Base-by-base conservation (phyloP, 345 rosid species). In the Lenwebbia sp. region DNA sequence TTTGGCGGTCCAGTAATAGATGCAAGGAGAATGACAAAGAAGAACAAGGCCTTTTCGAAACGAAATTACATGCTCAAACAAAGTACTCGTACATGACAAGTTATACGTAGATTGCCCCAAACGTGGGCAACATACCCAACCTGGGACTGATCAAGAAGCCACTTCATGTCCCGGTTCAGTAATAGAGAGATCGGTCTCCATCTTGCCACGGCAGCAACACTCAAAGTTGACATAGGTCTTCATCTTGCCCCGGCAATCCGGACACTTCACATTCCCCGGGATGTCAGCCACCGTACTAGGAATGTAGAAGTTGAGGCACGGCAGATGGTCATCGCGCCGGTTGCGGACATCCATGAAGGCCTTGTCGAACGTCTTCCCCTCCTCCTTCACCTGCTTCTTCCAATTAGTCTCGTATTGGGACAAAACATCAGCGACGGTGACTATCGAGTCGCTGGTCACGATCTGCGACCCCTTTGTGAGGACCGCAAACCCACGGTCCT, bases 121-220 rank as follows among this genome's bases (percentile, higher is more conserved):
- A 51, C 11, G 17, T 13, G 4, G 54, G 54, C 54, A 51, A 51
- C 17, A 13, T 51, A 51, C 54, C 13, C 17, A 51, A 13, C 15
- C 54, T 51, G 54, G 54, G 17, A 51, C 54, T 3, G 17, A 51
- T 13, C 54, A 51, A 51, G n/a, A n/a, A n/a, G n/a, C n/a, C n/a
- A n/a, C n/a, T n/a, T n/a, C n/a, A n/a, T n/a, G n/a, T n/a, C n/a
- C n/a, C n/a, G n/a, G n/a, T n/a, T n/a, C n/a, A n/a, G n/a, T n/a
- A n/a, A n/a, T n/a, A n/a, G n/a, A n/a, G n/a, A n/a, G n/a, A n/a
- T n/a, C n/a, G n/a, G n/a, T n/a, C n/a, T n/a, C n/a, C n/a, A n/a
- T 40, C 40, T 40, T 40, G 40, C 83, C 60, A 33, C 70, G 86
- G 83, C 86, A 85, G 83, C 86, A 85, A 19, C 86, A 85, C 82